Evolutionary conservation across 129 eudicot species (phyloP).

Genomic region (Saposhnikovia divaricata): DNA sequence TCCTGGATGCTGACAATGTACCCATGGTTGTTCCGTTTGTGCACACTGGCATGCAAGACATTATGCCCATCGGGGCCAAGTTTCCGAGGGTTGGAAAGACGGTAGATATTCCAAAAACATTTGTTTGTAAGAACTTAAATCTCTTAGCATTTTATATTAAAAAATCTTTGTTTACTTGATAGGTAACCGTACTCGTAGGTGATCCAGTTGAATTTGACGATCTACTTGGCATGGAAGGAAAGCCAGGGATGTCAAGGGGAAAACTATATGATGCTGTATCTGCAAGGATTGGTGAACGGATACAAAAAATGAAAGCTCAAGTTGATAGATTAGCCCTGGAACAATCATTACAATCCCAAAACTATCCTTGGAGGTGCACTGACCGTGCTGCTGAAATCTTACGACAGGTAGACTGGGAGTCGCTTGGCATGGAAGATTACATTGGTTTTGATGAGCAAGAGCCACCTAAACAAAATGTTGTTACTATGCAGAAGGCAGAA

Average conservation of each 20-base stretch:
- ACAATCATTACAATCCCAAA: slow-evolving; percentile 27
- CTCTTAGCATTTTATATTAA: neutral
- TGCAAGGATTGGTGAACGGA: slow-evolving; percentile 43
- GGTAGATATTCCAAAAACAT: slow-evolving; percentile 21
- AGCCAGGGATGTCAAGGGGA: slow-evolving; percentile 32
- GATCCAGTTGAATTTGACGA: slow-evolving; percentile 71
- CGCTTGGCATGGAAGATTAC: slow-evolving; percentile 39
- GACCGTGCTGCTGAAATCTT: slow-evolving; percentile 38
- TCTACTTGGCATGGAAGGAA: slow-evolving; percentile 28
- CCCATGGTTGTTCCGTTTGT: slow-evolving; percentile 82
- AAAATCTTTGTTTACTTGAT: neutral
- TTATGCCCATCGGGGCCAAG: slow-evolving; percentile 79
- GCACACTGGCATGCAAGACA: slow-evolving; percentile 84
- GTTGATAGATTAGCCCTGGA: slow-evolving; percentile 48
- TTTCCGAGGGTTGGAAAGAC: slow-evolving; percentile 73
- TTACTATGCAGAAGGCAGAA: neutral
- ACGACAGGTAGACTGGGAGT: slow-evolving; percentile 56
- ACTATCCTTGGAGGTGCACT: slow-evolving; percentile 16
- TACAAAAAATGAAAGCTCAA: slow-evolving; percentile 46
- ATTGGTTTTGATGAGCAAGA: slow-evolving; percentile 8
- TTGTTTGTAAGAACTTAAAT: neutral
- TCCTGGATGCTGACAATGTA: slow-evolving; percentile 57
- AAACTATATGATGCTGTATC: slow-evolving; percentile 62
- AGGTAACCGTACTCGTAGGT: slow-evolving; percentile 78
- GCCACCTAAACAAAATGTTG: neutral